phyloP scores from a whole-genome alignment of 2,329 filamentous ascomycete genomes.

The Celoporthe dispersa region DNA sequence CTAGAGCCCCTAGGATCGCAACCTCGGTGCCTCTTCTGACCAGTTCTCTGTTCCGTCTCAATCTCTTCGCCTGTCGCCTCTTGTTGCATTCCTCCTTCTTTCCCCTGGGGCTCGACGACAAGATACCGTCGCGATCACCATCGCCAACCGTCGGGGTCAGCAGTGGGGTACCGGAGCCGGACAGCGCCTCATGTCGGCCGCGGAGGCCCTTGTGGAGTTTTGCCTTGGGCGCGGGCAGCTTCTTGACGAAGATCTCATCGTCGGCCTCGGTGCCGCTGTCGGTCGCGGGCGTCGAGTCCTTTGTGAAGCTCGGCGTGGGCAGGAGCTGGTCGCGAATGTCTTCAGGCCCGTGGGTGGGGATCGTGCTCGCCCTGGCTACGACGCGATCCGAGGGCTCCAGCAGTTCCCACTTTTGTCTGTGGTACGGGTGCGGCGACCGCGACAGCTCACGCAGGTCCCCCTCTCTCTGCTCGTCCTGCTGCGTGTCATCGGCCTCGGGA shows the following conservation, averaged over 20 bases:
- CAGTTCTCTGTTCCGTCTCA: constrained; percentile 54
- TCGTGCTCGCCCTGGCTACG: constrained; percentile 33
- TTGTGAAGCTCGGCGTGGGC: constrained; percentile 43
- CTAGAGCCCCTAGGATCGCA: constrained; percentile 54
- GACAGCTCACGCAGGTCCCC: constrained; percentile 53
- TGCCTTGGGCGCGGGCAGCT: constrained; percentile 77
- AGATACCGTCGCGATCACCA: constrained; percentile 41
- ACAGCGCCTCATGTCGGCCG: constrained; percentile 59
- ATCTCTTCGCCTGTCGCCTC: constrained; percentile 36
- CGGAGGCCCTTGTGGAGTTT: constrained; percentile 79
- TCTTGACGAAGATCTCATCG: constrained; percentile 87
- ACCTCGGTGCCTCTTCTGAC: constrained; percentile 58
- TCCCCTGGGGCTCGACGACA: constrained; percentile 30
- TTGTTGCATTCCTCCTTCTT: constrained; percentile 25
- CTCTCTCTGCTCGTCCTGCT: constrained; percentile 39
- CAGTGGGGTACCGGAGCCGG: constrained; percentile 59
- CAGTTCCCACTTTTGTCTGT: constrained; percentile 61
- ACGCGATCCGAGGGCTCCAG: constrained; percentile 46
- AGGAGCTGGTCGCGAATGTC: constrained; percentile 33
- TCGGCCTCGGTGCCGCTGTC: constrained; percentile 96
- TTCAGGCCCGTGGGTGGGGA: constrained; percentile 30
- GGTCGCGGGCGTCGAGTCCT: constrained; percentile 67
- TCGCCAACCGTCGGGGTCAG: constrained; percentile 53
- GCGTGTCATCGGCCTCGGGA: constrained; percentile 33
- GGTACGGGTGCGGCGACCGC: constrained; percentile 71